Evolutionary conservation across 2,329 filamentous ascomycete species (phyloP).

Genomic region (Phaeosphaeriaceae sp.): DNA sequence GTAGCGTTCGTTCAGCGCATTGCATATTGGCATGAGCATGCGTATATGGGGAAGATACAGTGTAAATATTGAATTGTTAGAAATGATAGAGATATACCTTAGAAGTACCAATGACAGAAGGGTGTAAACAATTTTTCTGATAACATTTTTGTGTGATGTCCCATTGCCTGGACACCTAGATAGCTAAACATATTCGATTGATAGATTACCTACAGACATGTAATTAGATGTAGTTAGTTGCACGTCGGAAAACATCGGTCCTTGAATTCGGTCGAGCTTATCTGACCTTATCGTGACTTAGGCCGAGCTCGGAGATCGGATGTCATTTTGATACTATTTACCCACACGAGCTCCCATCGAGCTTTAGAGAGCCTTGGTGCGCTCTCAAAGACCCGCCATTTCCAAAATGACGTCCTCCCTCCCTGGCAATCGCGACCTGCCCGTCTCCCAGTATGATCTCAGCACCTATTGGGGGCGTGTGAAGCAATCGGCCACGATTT

Average conservation of each 20-base stretch:
- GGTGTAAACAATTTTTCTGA: too few species aligned
- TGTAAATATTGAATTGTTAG: too few species aligned
- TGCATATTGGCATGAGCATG: too few species aligned
- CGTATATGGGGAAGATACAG: too few species aligned
- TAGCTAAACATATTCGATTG: too few species aligned
- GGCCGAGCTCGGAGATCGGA: slow-evolving; percentile 20
- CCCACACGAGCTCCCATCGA: slow-evolving; percentile 10
- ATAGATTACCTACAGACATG: too few species aligned
- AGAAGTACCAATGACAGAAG: too few species aligned
- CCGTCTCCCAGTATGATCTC: slow-evolving; percentile 90
- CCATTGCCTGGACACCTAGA: too few species aligned
- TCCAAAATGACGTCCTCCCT: slow-evolving; percentile 65
- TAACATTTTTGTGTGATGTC: too few species aligned
- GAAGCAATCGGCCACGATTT: slow-evolving; percentile 83
- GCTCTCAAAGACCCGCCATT: background rate
- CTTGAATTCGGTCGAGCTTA: slow-evolving; percentile 2
- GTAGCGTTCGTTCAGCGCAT: too few species aligned
- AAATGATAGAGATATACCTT: too few species aligned
- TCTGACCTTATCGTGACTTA: slow-evolving; percentile 6
- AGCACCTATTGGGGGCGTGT: slow-evolving; percentile 95
- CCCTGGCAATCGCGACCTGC: slow-evolving; percentile 77
- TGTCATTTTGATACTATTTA: slow-evolving; percentile 22
- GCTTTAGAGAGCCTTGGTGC: slow-evolving; percentile 1
- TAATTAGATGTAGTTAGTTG: too few species aligned
- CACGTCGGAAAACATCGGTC: background rate